These are phyloP conservation scores for Brassica balearica DNA, from an alignment of 441 rosid genomes.

Conservation along the genomic window DNA sequence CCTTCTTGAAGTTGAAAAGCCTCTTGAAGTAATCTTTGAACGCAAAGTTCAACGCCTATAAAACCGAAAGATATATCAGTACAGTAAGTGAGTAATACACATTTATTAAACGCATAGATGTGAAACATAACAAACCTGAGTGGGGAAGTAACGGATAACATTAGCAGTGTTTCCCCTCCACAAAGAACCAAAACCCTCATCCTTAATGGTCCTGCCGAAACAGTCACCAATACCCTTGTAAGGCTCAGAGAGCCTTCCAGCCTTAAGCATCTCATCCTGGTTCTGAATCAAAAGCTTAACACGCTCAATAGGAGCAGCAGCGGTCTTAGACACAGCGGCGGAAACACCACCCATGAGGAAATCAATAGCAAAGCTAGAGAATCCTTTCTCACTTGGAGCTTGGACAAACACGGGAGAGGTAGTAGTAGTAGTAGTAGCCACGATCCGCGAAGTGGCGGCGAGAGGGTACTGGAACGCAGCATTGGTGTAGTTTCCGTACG, in stretches of 20 bases:
- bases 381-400: conserved; percentile 73
- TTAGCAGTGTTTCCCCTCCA: conserved; percentile 91
- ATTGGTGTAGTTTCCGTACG: conserved; percentile 58
- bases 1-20: conserved; percentile 59
- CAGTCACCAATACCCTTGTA: conserved; percentile 83
- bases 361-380: conserved; percentile 60
- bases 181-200: conserved; percentile 65
- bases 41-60: conserved; percentile 64
- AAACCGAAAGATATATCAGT: background rate
- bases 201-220: conserved; percentile 60
- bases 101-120: background rate
- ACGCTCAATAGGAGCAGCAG: conserved; percentile 86
- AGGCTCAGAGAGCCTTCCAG: conserved; percentile 76
- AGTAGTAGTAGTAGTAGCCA: conserved; percentile 41
- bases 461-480: conserved; percentile 55
- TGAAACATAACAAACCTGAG: conserved; percentile 56
- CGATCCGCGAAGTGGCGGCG: conserved; percentile 39
- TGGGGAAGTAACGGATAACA: conserved; percentile 83
- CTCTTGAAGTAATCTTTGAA: conserved; percentile 68
- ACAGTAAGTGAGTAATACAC: background rate
- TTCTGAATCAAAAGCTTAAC: conserved; percentile 84
- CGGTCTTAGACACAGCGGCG: conserved; percentile 87
- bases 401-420: conserved; percentile 54
- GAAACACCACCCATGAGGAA: conserved; percentile 91
- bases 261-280: conserved; percentile 85